These are phyloP conservation scores for Jamesozyma jinghongensis DNA, from an alignment of 805 yeast species.

Conservation along the genomic window DNA sequence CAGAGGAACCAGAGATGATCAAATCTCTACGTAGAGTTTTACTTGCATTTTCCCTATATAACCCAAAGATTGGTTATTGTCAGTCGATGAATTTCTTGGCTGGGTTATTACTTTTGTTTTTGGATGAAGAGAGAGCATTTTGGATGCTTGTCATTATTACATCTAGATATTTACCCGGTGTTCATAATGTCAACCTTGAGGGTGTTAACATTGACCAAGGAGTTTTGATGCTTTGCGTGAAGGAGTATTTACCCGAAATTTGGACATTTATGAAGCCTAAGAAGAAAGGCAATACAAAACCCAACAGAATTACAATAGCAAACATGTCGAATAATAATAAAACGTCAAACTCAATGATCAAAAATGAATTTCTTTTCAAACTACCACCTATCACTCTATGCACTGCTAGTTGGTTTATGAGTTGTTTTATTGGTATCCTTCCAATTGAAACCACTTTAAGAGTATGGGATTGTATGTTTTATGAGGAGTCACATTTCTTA, in stretches of 20 bases:
- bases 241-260: conserved; percentile 72
- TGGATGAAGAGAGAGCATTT: conserved; percentile 84
- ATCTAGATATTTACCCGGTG: conserved; percentile 77
- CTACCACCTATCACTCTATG: conserved; percentile 88
- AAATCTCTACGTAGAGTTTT: conserved; percentile 70
- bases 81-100: conserved; percentile 91
- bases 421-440: conserved; percentile 81
- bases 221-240: conserved; percentile 75
- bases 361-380: conserved; percentile 49
- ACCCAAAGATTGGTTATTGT: conserved; percentile 90
- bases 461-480: conserved; percentile 92
- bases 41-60: conserved; percentile 73
- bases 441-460: conserved; percentile 84
- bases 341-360: conserved; percentile 3
- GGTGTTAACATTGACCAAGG: conserved; percentile 96
- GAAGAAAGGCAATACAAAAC: background rate
- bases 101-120: conserved; percentile 71
- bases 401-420: conserved; percentile 98
- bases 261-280: conserved; percentile 48
- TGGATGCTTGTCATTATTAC: conserved; percentile 95
- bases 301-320: background rate
- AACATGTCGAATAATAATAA: background rate
- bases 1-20: conserved; percentile 53
- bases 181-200: conserved; percentile 81
- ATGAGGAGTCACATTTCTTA: conserved; percentile 80